A percentile compares a stretch with the other conserved stretches of the same genome.
Evolutionary conservation across 306 rosid genomes (phyloP).

Genomic region (Cucurbita ficifolia): DNA sequence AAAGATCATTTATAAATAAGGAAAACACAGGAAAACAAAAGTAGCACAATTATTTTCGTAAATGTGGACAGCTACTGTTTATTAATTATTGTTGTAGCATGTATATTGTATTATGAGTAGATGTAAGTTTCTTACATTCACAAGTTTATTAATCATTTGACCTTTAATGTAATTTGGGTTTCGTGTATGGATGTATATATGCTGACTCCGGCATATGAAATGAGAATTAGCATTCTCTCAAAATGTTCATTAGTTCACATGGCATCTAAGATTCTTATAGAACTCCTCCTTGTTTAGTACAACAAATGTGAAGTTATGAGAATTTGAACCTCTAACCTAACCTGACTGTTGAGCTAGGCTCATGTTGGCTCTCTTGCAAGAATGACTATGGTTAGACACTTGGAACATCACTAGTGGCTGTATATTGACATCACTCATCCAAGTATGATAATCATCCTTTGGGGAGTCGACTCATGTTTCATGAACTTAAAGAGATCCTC

Average conservation of each 20-base stretch:
- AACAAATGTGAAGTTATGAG: too few relatives aligned
- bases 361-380: background rate
- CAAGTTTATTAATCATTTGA: background rate
- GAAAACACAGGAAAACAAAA: background rate
- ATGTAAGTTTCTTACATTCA: background rate
- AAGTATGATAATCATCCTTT: background rate
- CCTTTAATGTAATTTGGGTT: background rate
- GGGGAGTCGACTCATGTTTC: background rate
- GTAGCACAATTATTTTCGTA: background rate
- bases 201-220: background rate
- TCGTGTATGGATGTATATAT: background rate
- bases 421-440: background rate
- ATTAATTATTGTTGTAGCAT: background rate
- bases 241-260: too few relatives aligned
- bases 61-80: background rate
- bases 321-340: too few relatives aligned
- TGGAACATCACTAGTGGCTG: background rate
- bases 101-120: background rate
- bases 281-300: too few relatives aligned
- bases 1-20: background rate
- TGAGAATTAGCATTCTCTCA: background rate
- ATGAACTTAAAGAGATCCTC: too few relatives aligned
- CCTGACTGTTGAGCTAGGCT: too few relatives aligned
- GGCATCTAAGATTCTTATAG: too few relatives aligned
- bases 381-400: background rate